Percentiles rank a stretch among this genome's conserved stretches.
Conservation (phyloP, 2,329 filamentous ascomycete genomes). For the Alternaria ethzedia region DNA sequence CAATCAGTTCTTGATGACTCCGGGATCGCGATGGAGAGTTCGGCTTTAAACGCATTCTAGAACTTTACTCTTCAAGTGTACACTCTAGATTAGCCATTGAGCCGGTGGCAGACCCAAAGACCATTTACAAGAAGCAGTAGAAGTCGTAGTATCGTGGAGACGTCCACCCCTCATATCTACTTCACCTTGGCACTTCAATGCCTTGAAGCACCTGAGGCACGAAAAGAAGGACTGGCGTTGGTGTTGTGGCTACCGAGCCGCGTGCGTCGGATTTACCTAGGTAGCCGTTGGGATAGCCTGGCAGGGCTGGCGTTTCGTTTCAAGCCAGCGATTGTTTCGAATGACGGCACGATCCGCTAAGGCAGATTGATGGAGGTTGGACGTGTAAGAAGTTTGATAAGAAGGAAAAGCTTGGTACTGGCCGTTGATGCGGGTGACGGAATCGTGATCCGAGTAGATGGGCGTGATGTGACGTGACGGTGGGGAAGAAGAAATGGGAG, state of each 20-base stretch:
- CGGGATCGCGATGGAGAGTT: background rate
- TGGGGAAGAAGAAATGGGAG: background rate
- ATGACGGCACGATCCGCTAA: constrained; percentile 20
- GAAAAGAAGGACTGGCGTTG: background rate
- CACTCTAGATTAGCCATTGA: background rate
- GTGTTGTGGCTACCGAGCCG: background rate
- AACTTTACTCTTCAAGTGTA: background rate
- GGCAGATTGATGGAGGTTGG: constrained; percentile 11
- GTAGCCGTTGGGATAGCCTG: constrained; percentile 3
- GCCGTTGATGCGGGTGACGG: constrained; percentile 14
- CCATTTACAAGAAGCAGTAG: background rate
- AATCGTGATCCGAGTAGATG: background rate
- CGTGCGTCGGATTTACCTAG: background rate
- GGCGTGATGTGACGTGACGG: constrained; percentile 1
- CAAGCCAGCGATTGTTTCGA: constrained; percentile 21
- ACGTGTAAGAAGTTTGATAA: constrained; percentile 23
- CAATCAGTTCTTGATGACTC: background rate
- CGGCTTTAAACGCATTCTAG: background rate
- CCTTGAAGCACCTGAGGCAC: background rate
- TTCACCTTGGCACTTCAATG: background rate
- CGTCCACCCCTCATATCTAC: background rate
- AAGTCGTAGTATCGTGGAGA: constrained; percentile 2
- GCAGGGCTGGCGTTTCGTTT: constrained; percentile 23
- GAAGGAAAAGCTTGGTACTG: constrained; percentile 20
- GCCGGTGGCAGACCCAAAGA: background rate